Conservation (phyloP, 306 rosid species). For the Corylus avellana region DNA sequence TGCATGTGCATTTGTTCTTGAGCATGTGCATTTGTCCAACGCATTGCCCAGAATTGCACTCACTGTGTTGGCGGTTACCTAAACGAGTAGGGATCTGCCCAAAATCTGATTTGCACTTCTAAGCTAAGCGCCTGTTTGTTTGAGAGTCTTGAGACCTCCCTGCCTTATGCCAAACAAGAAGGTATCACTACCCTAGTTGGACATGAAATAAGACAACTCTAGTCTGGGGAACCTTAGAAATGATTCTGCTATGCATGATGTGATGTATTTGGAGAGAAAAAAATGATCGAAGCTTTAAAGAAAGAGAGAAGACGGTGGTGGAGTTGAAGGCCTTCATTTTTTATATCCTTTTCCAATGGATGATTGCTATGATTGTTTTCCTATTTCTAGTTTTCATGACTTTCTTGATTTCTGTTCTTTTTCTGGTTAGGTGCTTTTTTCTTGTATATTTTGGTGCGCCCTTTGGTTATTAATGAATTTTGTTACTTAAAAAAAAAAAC, state of each 20-base stretch:
- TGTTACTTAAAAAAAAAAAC: too few relatives aligned
- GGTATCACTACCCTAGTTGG: constrained; percentile 1
- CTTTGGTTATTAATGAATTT: too few relatives aligned
- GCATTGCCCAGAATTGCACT: constrained; percentile 37
- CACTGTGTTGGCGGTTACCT: constrained; percentile 45
- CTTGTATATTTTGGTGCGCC: neutral
- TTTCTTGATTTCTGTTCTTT: too few relatives aligned
- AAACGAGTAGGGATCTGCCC: constrained; percentile 52
- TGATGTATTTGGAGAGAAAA: too few relatives aligned
- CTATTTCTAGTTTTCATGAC: too few relatives aligned
- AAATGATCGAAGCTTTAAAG: too few relatives aligned
- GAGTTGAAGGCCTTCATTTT: too few relatives aligned
- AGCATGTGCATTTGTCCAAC: constrained; percentile 60
- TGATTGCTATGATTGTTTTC: too few relatives aligned
- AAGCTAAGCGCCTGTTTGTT: neutral
- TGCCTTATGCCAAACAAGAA: neutral
- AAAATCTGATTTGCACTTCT: constrained; percentile 19
- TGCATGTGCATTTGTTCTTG: constrained; percentile 59
- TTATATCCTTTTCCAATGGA: too few relatives aligned
- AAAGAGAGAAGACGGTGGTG: too few relatives aligned
- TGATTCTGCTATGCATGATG: too few relatives aligned
- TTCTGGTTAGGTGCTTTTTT: too few relatives aligned
- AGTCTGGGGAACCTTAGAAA: neutral
- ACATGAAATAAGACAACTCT: constrained; percentile 5
- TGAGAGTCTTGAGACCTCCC: neutral